Percentiles rank a stretch among this genome's conserved stretches.
phyloP scores from a whole-genome alignment of 2,329 filamentous ascomycete genomes.

The Cladophialophora carrionii region DNA sequence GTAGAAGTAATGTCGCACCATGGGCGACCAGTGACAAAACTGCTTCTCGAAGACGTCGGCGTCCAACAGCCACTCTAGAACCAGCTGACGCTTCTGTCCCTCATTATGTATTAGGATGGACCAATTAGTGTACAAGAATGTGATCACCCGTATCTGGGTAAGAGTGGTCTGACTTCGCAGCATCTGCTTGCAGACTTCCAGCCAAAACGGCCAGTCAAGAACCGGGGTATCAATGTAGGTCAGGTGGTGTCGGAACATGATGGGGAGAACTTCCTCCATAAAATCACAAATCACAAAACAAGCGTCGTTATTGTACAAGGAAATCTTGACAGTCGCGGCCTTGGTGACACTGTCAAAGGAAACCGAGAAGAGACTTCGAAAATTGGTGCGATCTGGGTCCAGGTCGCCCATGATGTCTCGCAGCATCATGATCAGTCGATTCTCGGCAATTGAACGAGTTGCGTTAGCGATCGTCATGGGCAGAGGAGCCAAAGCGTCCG shows the following conservation, averaged over 20 bases:
- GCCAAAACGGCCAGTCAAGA: slow-evolving; percentile 83
- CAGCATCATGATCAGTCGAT: slow-evolving; percentile 78
- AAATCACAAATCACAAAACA: slow-evolving; percentile 93
- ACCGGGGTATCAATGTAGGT: slow-evolving; percentile 53
- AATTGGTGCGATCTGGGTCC: slow-evolving; percentile 56
- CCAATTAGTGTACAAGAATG: slow-evolving; percentile 82
- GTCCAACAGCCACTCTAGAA: slow-evolving; percentile 73
- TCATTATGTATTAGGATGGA: slow-evolving; percentile 68
- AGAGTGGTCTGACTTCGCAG: slow-evolving; percentile 83
- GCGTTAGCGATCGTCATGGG: slow-evolving; percentile 70
- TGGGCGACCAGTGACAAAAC: slow-evolving; percentile 94
- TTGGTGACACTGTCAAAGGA: slow-evolving; percentile 74
- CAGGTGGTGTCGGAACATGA: slow-evolving; percentile 65
- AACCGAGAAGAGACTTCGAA: slow-evolving; percentile 73
- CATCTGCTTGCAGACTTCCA: slow-evolving; percentile 77
- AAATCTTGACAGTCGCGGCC: slow-evolving; percentile 73
- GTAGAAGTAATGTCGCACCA: slow-evolving; percentile 93
- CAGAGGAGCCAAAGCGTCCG: slow-evolving; percentile 69
- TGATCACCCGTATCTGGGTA: slow-evolving; percentile 82
- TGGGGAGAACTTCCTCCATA: slow-evolving; percentile 75
- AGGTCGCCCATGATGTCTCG: slow-evolving; percentile 75
- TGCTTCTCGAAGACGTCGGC: slow-evolving; percentile 75
- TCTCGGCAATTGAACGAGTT: slow-evolving; percentile 82
- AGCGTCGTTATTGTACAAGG: slow-evolving; percentile 77
- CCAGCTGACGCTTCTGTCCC: slow-evolving; percentile 69